Conservation (phyloP, 2,329 filamentous ascomycete genomes). For the Xylariaceae sp. region DNA sequence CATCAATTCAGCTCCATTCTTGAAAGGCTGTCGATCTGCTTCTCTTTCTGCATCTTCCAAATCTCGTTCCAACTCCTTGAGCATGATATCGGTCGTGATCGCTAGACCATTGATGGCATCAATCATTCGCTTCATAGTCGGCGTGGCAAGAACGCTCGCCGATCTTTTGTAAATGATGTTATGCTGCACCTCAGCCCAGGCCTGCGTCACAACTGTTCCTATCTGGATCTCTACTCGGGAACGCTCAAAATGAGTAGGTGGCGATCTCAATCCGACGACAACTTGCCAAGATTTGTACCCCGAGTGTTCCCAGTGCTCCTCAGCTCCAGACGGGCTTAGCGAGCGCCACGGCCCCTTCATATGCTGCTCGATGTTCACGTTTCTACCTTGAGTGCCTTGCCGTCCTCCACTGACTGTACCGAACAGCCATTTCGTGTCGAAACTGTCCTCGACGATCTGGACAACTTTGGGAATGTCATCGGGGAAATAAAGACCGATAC, state of each 20-base stretch:
- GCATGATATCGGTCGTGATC: not conserved
- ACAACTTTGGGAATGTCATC: not conserved
- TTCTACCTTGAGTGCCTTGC: not conserved
- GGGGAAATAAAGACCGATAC: constrained; percentile 1
- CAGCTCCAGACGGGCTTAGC: not conserved
- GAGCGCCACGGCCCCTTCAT: not conserved
- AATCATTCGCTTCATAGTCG: not conserved
- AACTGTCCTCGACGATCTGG: not conserved
- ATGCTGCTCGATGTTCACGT: not conserved
- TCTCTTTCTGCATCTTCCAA: constrained; percentile 2
- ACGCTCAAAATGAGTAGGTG: too few relatives aligned
- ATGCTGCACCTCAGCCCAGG: constrained; percentile 4
- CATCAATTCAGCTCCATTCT: too few relatives aligned
- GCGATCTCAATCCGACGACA: not conserved
- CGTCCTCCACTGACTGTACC: not conserved
- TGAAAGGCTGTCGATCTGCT: not conserved
- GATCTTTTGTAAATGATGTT: not conserved
- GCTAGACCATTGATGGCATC: constrained; percentile 1
- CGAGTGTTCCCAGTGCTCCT: not conserved
- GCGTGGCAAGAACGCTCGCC: not conserved
- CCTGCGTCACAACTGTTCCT: not conserved
- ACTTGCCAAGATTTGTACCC: constrained; percentile 2
- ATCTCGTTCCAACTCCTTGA: not conserved
- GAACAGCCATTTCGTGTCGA: not conserved
- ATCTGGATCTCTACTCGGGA: not conserved